A percentile compares a stretch with the other conserved stretches of the same genome.
phyloP scores from a whole-genome alignment of 2,329 filamentous ascomycete species.

The Stachybotrys echinatus region DNA sequence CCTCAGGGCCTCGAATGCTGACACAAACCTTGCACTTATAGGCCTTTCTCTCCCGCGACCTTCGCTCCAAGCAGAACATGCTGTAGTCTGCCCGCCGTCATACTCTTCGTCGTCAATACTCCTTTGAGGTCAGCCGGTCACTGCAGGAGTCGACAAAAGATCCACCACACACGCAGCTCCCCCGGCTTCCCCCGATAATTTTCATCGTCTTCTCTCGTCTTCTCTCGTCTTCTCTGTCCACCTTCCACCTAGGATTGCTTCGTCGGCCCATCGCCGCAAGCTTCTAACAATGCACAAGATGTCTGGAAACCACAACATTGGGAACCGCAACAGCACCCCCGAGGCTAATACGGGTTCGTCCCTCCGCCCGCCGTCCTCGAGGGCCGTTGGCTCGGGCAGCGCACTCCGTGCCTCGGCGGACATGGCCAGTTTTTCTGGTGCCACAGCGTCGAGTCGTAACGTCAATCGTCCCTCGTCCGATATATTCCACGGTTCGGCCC shows the following conservation, averaged over 20 bases:
- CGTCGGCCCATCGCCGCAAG: background rate
- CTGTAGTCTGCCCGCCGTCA: slow-evolving; percentile 20
- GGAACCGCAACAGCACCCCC: slow-evolving; percentile 95
- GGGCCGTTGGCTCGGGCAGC: slow-evolving; percentile 71
- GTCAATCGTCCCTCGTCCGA: slow-evolving; percentile 76
- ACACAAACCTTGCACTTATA: background rate
- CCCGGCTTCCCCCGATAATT: slow-evolving; percentile 6
- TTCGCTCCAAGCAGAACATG: slow-evolving; percentile 22
- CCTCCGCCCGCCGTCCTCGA: slow-evolving; percentile 75
- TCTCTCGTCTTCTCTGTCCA: no score
- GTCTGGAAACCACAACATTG: slow-evolving; percentile 64
- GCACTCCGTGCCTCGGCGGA: slow-evolving; percentile 93
- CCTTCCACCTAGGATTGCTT: background rate
- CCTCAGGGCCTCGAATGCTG: background rate
- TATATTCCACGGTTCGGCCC: slow-evolving; percentile 69
- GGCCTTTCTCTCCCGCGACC: slow-evolving; percentile 14
- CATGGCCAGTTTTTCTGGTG: slow-evolving; percentile 73
- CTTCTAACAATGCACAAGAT: slow-evolving; percentile 49
- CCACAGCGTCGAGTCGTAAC: slow-evolving; percentile 71
- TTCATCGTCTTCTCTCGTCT: slow-evolving; percentile 11
- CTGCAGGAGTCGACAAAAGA: slow-evolving; percentile 61
- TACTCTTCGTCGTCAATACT: slow-evolving; percentile 36
- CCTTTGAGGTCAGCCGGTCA: slow-evolving; percentile 79
- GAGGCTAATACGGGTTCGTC: slow-evolving; percentile 79
- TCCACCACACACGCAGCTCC: no score